phyloP scores from a whole-genome alignment of 768 basidiomycete genomes.

The Naganishia kalamii region DNA sequence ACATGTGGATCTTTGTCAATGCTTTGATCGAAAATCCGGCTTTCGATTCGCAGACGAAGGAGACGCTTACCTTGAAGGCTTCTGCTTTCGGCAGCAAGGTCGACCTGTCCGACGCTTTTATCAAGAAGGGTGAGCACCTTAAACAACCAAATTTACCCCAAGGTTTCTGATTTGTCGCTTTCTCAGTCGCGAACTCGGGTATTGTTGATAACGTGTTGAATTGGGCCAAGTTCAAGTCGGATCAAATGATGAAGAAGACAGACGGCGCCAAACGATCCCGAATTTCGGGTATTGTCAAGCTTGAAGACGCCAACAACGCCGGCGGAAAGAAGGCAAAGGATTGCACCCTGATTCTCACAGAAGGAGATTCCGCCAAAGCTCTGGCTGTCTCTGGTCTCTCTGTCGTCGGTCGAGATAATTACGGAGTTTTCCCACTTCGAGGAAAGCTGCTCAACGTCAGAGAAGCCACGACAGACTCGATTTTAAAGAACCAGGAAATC shows the following conservation, averaged over 20 bases:
- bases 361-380: constrained; percentile 98
- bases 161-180: neutral
- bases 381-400: constrained; percentile 88
- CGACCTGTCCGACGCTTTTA: constrained; percentile 75
- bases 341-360: constrained; percentile 93
- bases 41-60: constrained; percentile 99
- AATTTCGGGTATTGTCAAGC: constrained; percentile 81
- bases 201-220: constrained; percentile 87
- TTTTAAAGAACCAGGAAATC: constrained; percentile 97
- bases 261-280: constrained; percentile 85
- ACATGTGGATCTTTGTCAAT: constrained; percentile 98
- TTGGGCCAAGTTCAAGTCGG: constrained; percentile 96
- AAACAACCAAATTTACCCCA: too few species aligned
- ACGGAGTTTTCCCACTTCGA: constrained; percentile 94
- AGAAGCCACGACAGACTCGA: constrained; percentile 89
- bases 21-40: constrained; percentile 93
- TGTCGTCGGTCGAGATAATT: constrained; percentile 92
- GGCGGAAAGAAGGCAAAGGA: constrained; percentile 70
- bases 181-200: constrained; percentile 71
- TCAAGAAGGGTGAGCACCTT: constrained; percentile 76
- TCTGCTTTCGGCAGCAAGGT: constrained; percentile 83
- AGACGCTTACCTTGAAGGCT: constrained; percentile 76
- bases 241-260: constrained; percentile 90
- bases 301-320: constrained; percentile 95
- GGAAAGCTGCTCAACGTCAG: constrained; percentile 96